Conservation (phyloP, 768 basidiomycete genomes). For the Pulveroboletus sp. region DNA sequence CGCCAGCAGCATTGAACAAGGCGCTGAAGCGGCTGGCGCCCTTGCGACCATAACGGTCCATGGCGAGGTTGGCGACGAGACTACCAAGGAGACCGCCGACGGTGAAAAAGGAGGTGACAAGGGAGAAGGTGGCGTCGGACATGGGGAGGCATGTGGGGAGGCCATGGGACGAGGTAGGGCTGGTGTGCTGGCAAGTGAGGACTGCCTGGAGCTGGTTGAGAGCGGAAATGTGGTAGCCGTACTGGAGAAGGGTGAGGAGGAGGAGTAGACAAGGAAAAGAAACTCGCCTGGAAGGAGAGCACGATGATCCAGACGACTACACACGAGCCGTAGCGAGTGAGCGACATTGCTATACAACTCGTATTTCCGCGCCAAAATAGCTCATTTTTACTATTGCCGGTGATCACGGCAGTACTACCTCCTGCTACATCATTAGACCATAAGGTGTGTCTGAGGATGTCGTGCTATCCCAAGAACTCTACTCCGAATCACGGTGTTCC, state of each 20-base stretch:
- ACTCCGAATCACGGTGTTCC: too few relatives aligned
- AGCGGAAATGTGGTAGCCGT: slow-evolving; percentile 91
- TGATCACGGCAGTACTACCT: too few relatives aligned
- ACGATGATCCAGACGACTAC: slow-evolving; percentile 69
- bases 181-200: slow-evolving; percentile 58
- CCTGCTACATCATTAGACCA: too few relatives aligned
- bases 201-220: slow-evolving; percentile 86
- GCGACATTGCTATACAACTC: too few relatives aligned
- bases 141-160: slow-evolving; percentile 80
- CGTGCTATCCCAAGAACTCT: too few relatives aligned
- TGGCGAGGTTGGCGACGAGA: slow-evolving; percentile 59
- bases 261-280: not conserved
- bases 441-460: too few relatives aligned
- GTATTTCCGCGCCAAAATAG: too few relatives aligned
- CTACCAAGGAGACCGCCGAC: slow-evolving; percentile 85
- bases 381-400: too few relatives aligned
- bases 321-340: slow-evolving; percentile 57
- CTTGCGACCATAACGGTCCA: slow-evolving; percentile 71
- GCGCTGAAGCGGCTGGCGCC: slow-evolving; percentile 63
- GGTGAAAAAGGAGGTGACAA: slow-evolving; percentile 84
- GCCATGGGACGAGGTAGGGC: slow-evolving; percentile 26
- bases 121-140: slow-evolving; percentile 72
- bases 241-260: slow-evolving; percentile 37
- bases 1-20: slow-evolving; percentile 52
- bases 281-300: slow-evolving; percentile 51